Evolutionary conservation across 306 rosid species (phyloP).

Genomic region (Rosa lucieae): DNA sequence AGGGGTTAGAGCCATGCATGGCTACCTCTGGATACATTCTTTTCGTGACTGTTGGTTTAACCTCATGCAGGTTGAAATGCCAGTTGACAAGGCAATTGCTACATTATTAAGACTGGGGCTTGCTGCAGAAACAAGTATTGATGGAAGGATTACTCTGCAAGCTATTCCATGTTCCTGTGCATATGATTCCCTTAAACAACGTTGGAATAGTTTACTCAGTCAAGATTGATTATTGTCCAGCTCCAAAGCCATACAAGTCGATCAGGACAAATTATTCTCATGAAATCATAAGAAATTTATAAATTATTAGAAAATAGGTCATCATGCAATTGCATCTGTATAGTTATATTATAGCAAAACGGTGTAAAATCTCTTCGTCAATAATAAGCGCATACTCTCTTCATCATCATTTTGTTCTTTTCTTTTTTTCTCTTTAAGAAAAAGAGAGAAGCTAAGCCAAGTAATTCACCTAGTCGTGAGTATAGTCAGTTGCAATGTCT

Average conservation of each 20-base stretch:
- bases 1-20: background rate
- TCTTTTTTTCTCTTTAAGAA: too few species aligned
- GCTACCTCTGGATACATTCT: background rate
- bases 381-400: too few species aligned
- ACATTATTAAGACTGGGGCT: slow-evolving; percentile 70
- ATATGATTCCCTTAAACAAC: slow-evolving; percentile 57
- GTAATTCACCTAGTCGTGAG: too few species aligned
- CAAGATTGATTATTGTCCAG: slow-evolving; percentile 11
- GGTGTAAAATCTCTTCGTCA: background rate
- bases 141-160: slow-evolving; percentile 50
- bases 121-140: slow-evolving; percentile 49
- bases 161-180: slow-evolving; percentile 65
- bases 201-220: slow-evolving; percentile 70
- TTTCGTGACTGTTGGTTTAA: slow-evolving; percentile 11
- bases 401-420: too few species aligned
- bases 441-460: too few species aligned
- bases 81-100: slow-evolving; percentile 68
- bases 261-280: background rate
- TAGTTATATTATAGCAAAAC: background rate
- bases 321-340: background rate
- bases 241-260: background rate
- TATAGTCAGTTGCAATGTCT: background rate
- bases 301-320: background rate
- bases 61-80: slow-evolving; percentile 83
- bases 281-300: background rate